Base-by-base conservation (phyloP, 495 filamentous ascomycete genomes). In the Neohortaea acidophila region DNA sequence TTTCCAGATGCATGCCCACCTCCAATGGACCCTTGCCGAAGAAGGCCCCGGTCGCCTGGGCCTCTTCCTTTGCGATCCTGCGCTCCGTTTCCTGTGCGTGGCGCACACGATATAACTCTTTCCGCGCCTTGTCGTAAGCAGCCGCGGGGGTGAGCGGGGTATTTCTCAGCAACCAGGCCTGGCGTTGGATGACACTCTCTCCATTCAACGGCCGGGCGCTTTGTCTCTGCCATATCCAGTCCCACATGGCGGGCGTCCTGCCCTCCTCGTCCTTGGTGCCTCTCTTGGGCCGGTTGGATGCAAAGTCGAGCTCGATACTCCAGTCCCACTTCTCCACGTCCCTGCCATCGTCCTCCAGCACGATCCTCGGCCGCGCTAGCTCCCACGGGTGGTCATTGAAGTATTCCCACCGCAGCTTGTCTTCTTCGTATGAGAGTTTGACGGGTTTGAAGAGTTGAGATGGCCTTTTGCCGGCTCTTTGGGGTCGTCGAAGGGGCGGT, bases 371-470 rank as follows among this genome's bases (percentile, higher is more conserved):
- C 46, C 89, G 69, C 21, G 91, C 89, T 51, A 97, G 65, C 57
- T 97, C 89, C 89, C 89, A 97, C 3, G 89, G 89, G 60, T 97
- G 89, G 58, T 97, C 86, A 43, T 66, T 67, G 63, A 79, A 96
- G 64, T 96, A 97, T 20, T 78, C 63, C 39, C 52, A 63, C 34
- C 89, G 77, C 48, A 96, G 63, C 44, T 65, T 59, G 57, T 97
- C 91, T 58, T 97, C 89, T 32, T 84, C 81, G 57, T 85, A 91
- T 37, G 65, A 65, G 36, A 97, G 73, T 39, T 64, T 53, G 35
- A 84, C 70, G 4, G 89, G 89, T 50, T 75, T 69, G 62, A 84
- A 96, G 50, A 92, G 55, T 39, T 75, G 69, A 54, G 76, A 83
- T 5, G 31, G 10, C 28, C 38, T 46, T 26, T 48, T 44, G 36